phyloP scores from a whole-genome alignment of 2,329 filamentous ascomycete genomes.

The Drechslerella coelobrocha region DNA sequence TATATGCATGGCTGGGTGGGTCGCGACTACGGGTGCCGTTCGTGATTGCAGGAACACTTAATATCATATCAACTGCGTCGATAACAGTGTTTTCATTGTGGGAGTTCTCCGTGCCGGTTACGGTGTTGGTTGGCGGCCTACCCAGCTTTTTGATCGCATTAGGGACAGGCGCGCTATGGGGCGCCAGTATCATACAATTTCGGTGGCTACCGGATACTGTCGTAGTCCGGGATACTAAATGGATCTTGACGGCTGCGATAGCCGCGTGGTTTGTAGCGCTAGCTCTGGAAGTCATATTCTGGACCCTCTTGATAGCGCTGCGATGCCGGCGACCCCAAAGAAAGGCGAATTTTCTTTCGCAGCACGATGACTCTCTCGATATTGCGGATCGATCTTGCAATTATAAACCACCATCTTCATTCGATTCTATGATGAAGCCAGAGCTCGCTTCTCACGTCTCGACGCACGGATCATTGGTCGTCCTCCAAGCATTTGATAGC shows the following conservation, averaged over 20 bases:
- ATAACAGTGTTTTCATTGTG: constrained; percentile 46
- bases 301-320: constrained; percentile 34
- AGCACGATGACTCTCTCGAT: constrained; percentile 16
- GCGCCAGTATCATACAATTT: constrained; percentile 41
- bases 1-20: constrained; percentile 30
- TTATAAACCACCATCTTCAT: constrained; percentile 14
- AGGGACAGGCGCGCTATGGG: constrained; percentile 35
- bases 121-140: constrained; percentile 28
- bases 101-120: constrained; percentile 30
- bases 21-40: constrained; percentile 44
- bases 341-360: constrained; percentile 16
- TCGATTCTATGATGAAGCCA: constrained; percentile 19
- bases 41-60: constrained; percentile 31
- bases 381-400: constrained; percentile 6
- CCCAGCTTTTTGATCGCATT: constrained; percentile 26
- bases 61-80: constrained; percentile 37
- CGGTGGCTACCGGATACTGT: constrained; percentile 35
- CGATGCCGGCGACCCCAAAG: constrained; percentile 28
- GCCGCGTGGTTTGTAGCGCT: constrained; percentile 39
- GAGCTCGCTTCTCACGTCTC: background rate
- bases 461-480: constrained; percentile 20
- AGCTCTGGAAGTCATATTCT: constrained; percentile 41
- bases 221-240: constrained; percentile 35
- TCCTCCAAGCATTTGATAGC: constrained; percentile 15
- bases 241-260: constrained; percentile 44